Conservation (phyloP, 352 stramenopile species). For the Globisporangium splendens region DNA sequence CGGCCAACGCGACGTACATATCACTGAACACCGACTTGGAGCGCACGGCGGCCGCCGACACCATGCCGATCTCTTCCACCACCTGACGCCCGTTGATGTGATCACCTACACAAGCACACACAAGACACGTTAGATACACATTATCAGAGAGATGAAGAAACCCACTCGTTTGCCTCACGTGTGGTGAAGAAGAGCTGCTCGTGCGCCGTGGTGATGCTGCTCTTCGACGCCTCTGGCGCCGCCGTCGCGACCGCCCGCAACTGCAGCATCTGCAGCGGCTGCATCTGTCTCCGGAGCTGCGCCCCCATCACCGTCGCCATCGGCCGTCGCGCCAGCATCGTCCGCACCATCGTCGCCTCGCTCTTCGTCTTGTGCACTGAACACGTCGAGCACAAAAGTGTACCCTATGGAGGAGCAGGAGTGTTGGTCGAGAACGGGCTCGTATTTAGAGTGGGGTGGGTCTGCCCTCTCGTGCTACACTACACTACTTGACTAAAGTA, state of each 20-base stretch:
- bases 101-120: slow-evolving; percentile 33
- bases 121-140: background rate
- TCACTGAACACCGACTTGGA: slow-evolving; percentile 83
- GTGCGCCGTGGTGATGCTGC: slow-evolving; percentile 1
- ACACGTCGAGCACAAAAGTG: background rate
- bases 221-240: background rate
- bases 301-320: too few species aligned
- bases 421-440: background rate
- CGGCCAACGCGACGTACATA: slow-evolving; percentile 73
- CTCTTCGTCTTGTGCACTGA: too few species aligned
- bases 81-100: slow-evolving; percentile 66
- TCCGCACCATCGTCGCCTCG: too few species aligned
- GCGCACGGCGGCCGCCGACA: slow-evolving; percentile 69
- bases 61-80: slow-evolving; percentile 69
- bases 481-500: background rate
- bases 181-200: slow-evolving; percentile 65
- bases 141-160: background rate
- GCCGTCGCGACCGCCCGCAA: background rate
- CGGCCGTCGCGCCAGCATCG: too few species aligned
- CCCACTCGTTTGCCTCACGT: slow-evolving; percentile 25
- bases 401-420: background rate
- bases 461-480: background rate
- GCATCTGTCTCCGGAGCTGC: too few species aligned
- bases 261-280: background rate
- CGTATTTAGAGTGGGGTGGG: background rate